Conservation (phyloP, 768 basidiomycete genomes). For the Lyophyllum semitale region DNA sequence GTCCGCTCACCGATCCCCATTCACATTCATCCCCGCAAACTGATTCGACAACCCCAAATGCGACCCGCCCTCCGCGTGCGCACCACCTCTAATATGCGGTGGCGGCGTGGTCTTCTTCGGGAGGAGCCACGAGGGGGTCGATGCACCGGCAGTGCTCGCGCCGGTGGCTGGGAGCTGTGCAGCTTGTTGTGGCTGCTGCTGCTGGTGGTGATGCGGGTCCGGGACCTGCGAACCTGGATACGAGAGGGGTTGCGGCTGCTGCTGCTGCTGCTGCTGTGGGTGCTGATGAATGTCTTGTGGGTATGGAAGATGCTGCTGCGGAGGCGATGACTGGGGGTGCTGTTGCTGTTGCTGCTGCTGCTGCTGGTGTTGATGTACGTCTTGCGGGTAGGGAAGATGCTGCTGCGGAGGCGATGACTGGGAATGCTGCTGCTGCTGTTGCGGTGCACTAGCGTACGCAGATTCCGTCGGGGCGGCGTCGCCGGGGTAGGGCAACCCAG, state of each 20-base stretch:
- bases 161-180: too few species aligned
- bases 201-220: slow-evolving; percentile 8
- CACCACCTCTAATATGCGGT: slow-evolving; percentile 7
- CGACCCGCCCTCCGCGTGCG: not conserved
- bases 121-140: slow-evolving; percentile 47
- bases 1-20: slow-evolving; percentile 5
- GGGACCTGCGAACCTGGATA: slow-evolving; percentile 6
- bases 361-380: too few species aligned
- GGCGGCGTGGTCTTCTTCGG: slow-evolving; percentile 37
- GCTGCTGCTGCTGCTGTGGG: slow-evolving; percentile 12
- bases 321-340: not conserved
- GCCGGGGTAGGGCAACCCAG: slow-evolving; percentile 22
- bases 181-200: slow-evolving; percentile 7
- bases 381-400: slow-evolving; percentile 5
- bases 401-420: not conserved
- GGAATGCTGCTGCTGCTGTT: slow-evolving; percentile 5
- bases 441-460: slow-evolving; percentile 10
- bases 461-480: slow-evolving; percentile 6
- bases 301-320: slow-evolving; percentile 6
- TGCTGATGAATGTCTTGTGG: slow-evolving; percentile 9
- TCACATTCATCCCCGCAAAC: slow-evolving; percentile 30
- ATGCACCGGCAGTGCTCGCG: too few species aligned
- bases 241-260: slow-evolving; percentile 5
- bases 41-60: slow-evolving; percentile 22
- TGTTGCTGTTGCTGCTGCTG: slow-evolving; percentile 13